Percentiles rank a stretch among this genome's conserved stretches.
phyloP scores from a whole-genome alignment of 2,329 filamentous ascomycete genomes.

The Fusarium temperatum region DNA sequence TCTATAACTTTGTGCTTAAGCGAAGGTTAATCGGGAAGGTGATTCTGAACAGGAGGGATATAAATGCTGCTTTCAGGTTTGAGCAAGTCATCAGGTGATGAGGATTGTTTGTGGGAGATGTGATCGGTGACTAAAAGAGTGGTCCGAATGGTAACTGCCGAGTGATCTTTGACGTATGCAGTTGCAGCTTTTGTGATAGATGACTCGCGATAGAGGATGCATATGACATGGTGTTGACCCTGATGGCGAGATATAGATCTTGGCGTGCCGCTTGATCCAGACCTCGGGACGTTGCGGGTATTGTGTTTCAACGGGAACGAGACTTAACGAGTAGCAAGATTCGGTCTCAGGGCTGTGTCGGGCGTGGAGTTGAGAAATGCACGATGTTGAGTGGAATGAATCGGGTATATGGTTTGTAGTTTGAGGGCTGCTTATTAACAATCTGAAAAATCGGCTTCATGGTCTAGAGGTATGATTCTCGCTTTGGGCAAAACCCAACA shows the following conservation, averaged over 20 bases:
- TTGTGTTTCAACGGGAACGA: background rate
- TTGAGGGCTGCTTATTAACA: accelerated
- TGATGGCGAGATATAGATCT: background rate
- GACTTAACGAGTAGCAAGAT: background rate
- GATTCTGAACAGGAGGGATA: background rate
- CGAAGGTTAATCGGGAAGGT: background rate
- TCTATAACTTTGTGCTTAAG: background rate
- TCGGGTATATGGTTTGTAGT: accelerated
- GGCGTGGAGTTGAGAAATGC: background rate
- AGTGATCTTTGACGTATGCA: background rate
- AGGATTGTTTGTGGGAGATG: background rate
- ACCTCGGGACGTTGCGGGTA: background rate
- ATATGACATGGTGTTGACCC: background rate
- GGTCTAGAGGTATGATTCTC: slow-evolving; percentile 35
- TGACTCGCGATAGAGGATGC: background rate
- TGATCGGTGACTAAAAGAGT: background rate
- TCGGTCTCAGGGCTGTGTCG: background rate
- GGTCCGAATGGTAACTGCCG: background rate
- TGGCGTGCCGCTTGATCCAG: background rate
- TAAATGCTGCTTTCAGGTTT: background rate
- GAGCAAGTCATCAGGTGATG: background rate
- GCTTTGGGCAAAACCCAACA: slow-evolving; percentile 12
- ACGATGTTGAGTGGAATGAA: background rate
- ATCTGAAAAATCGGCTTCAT: slow-evolving; percentile 12
- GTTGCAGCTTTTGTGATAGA: background rate